Conservation (phyloP, 1,139 yeast genomes). For the Kodamaea alishanica region DNA sequence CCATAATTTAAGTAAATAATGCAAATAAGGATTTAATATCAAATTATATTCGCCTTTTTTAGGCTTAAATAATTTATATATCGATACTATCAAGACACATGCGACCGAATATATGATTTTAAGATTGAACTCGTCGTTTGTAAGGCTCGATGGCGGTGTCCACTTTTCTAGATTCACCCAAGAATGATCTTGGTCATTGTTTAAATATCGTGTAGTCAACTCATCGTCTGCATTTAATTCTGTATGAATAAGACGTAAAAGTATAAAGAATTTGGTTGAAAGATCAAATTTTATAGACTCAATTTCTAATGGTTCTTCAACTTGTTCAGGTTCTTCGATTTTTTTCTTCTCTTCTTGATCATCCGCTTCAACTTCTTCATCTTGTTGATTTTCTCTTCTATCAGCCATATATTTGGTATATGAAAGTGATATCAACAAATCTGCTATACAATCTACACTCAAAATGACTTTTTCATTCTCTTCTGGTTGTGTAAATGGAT, state of each 20-base stretch:
- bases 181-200: conserved; percentile 45
- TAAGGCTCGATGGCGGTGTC: conserved; percentile 47
- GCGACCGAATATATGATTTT: conserved; percentile 51
- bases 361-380: conserved; percentile 9
- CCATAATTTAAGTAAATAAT: conserved; percentile 57
- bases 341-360: not conserved
- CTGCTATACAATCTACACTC: conserved; percentile 53
- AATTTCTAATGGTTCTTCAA: conserved; percentile 9
- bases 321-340: conserved; percentile 6
- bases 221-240: conserved; percentile 48
- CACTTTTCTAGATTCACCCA: conserved; percentile 41
- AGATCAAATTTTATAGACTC: conserved; percentile 36
- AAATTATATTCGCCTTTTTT: conserved; percentile 30
- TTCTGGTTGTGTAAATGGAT: conserved; percentile 66
- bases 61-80: conserved; percentile 48
- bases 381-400: not conserved
- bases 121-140: conserved; percentile 27
- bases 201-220: conserved; percentile 37
- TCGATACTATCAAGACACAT: conserved; percentile 47
- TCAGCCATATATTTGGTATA: conserved; percentile 15
- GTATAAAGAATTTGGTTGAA: conserved; percentile 34
- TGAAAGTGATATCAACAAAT: conserved; percentile 45
- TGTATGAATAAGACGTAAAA: conserved; percentile 40
- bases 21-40: conserved; percentile 57
- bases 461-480: conserved; percentile 51